These are phyloP conservation scores for Fusarium sp. DNA, from an alignment of 2,329 filamentous ascomycete genomes.

Conservation along the genomic window DNA sequence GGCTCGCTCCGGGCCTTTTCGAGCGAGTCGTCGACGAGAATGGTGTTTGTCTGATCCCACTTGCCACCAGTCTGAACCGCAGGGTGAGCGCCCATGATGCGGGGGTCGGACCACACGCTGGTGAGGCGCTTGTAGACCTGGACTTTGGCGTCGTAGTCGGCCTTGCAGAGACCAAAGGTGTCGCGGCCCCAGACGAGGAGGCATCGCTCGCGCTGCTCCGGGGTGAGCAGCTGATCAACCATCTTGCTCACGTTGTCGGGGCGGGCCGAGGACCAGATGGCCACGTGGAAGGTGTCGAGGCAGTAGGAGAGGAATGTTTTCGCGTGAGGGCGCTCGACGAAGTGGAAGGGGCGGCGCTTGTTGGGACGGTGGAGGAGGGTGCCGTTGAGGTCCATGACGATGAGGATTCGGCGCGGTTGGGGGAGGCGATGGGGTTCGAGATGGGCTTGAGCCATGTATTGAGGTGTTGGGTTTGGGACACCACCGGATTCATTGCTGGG, in stretches of 20 bases:
- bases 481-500: slow-evolving; percentile 63
- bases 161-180: slow-evolving; percentile 72
- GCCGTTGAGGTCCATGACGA: slow-evolving; percentile 94
- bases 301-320: slow-evolving; percentile 78
- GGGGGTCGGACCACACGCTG: slow-evolving; percentile 72
- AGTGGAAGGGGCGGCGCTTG: slow-evolving; percentile 59
- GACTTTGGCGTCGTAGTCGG: slow-evolving; percentile 77
- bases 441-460: slow-evolving; percentile 71
- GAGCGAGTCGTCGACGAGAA: slow-evolving; percentile 86
- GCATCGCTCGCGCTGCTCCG: slow-evolving; percentile 64
- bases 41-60: slow-evolving; percentile 88
- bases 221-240: slow-evolving; percentile 72
- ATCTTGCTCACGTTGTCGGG: slow-evolving; percentile 78
- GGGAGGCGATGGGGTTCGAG: slow-evolving; percentile 55
- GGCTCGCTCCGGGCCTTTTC: slow-evolving; percentile 88
- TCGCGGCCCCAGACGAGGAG: slow-evolving; percentile 84
- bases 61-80: slow-evolving; percentile 50
- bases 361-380: slow-evolving; percentile 82
- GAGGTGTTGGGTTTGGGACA: slow-evolving; percentile 68
- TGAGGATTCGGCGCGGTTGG: slow-evolving; percentile 73
- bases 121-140: slow-evolving; percentile 92
- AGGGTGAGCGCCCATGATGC: slow-evolving; percentile 60
- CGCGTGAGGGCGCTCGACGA: slow-evolving; percentile 76
- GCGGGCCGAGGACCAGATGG: slow-evolving; percentile 91
- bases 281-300: slow-evolving; percentile 79